phyloP scores from a whole-genome alignment of 2,329 filamentous ascomycete genomes.

The Pyrenochaeta sp. region DNA sequence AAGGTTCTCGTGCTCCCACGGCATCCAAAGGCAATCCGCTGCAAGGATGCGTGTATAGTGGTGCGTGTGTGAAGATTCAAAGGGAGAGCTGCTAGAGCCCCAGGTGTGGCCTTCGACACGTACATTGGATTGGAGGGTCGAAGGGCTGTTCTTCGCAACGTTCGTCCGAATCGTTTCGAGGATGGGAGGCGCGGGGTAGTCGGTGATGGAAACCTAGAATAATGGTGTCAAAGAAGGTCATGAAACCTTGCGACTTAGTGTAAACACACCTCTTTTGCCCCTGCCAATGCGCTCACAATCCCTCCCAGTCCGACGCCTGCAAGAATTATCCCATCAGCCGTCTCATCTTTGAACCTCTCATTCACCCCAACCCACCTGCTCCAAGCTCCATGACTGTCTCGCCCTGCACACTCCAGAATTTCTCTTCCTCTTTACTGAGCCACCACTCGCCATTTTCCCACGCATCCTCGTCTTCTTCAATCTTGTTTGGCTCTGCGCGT shows the following conservation, averaged over 20 bases:
- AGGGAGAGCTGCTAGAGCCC: slow-evolving; percentile 61
- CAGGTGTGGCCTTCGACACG: slow-evolving; percentile 68
- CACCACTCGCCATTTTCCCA: slow-evolving; percentile 43
- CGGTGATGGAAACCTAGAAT: slow-evolving; percentile 64
- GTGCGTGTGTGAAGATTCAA: slow-evolving; percentile 48
- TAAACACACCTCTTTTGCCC: slow-evolving; percentile 53
- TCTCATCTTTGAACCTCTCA: slow-evolving; percentile 18
- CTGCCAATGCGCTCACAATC: slow-evolving; percentile 55
- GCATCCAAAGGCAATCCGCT: slow-evolving; percentile 80
- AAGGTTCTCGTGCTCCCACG: slow-evolving; percentile 73
- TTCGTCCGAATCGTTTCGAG: slow-evolving; percentile 67
- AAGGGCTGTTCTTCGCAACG: slow-evolving; percentile 60
- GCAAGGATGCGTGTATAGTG: slow-evolving; percentile 70
- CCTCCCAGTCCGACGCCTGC: slow-evolving; percentile 56
- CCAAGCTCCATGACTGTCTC: slow-evolving; percentile 69
- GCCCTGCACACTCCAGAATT: slow-evolving; percentile 57
- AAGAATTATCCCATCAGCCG: slow-evolving; percentile 33
- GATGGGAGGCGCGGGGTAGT: slow-evolving; percentile 70
- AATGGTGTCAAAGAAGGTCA: neutral
- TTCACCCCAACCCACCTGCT: slow-evolving; percentile 62
- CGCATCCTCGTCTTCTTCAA: too few species aligned
- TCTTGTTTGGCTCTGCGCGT: slow-evolving; percentile 14
- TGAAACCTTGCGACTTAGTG: neutral
- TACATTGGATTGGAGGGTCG: slow-evolving; percentile 46
- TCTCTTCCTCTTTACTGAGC: slow-evolving; percentile 39